These are phyloP conservation scores for Populus tremula DNA, from an alignment of 345 rosid species.

Conservation along the genomic window DNA sequence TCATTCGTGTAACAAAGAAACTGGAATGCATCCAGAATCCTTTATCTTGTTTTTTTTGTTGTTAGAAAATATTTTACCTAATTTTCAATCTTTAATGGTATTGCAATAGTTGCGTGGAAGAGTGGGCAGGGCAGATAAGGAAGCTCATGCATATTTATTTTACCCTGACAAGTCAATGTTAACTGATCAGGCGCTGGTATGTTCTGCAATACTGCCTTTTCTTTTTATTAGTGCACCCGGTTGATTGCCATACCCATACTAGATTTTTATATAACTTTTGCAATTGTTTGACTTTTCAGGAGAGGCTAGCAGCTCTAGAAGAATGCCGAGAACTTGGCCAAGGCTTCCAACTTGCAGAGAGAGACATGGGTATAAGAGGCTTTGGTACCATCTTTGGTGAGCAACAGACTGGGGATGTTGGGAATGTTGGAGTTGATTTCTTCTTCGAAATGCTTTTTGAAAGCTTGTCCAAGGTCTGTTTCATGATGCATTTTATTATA, in stretches of 20 bases:
- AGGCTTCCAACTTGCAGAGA: conserved; percentile 97
- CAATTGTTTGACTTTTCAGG: conserved; percentile 48
- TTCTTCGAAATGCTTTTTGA: conserved; percentile 98
- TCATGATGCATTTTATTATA: conserved; percentile 9
- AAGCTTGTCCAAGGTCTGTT: conserved; percentile 79
- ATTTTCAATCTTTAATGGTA: conserved; percentile 2
- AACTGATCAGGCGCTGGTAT: conserved; percentile 78
- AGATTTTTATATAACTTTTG: conserved; percentile 7
- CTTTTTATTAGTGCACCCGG: conserved; percentile 11
- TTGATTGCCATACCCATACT: neutral
- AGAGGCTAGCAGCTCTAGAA: conserved; percentile 89
- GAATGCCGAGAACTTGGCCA: conserved; percentile 91
- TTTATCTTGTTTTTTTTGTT: neutral
- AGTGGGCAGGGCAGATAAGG: conserved; percentile 95
- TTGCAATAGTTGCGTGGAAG: conserved; percentile 87
- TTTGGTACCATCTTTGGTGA: conserved; percentile 96
- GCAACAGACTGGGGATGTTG: conserved; percentile 98
- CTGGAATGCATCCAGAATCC: neutral
- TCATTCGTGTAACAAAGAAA: neutral
- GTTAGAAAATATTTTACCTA: neutral
- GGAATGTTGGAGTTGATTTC: conserved; percentile 91
- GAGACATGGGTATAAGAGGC: conserved; percentile 97
- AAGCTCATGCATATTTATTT: conserved; percentile 92
- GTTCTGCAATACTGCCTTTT: conserved; percentile 5
- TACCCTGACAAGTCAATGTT: conserved; percentile 82